Conservation (phyloP, 768 basidiomycete species). For the Lentinula raphanica region DNA sequence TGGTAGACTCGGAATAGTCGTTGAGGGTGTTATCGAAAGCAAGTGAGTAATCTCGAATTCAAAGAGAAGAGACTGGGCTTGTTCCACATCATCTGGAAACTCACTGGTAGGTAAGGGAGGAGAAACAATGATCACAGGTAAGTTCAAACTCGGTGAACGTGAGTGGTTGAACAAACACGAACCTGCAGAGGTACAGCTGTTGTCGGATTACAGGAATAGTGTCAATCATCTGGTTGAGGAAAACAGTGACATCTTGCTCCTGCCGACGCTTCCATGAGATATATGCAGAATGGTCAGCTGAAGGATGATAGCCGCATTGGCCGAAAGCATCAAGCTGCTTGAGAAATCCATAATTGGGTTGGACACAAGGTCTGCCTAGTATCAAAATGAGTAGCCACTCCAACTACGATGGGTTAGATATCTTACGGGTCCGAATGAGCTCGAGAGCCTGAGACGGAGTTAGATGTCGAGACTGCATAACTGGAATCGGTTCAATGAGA, state of each 20-base stretch:
- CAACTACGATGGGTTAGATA: not conserved
- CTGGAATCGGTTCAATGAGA: slow-evolving; percentile 21
- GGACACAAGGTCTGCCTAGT: slow-evolving; percentile 34
- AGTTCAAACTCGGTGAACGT: not conserved
- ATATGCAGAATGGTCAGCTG: slow-evolving; percentile 38
- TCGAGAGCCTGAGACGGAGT: slow-evolving; percentile 39
- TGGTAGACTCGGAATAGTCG: slow-evolving; percentile 28
- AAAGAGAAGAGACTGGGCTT: slow-evolving; percentile 43
- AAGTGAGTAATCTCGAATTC: slow-evolving; percentile 52
- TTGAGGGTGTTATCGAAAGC: slow-evolving; percentile 49
- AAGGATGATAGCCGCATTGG: slow-evolving; percentile 44
- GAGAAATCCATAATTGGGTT: slow-evolving; percentile 51
- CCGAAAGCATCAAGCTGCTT: slow-evolving; percentile 54
- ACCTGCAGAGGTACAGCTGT: slow-evolving; percentile 50
- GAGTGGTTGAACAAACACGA: slow-evolving; percentile 3
- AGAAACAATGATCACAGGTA: not conserved
- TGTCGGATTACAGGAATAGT: slow-evolving; percentile 47
- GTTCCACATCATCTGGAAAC: slow-evolving; percentile 48
- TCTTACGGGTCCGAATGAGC: slow-evolving; percentile 45
- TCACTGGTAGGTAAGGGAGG: slow-evolving; percentile 37
- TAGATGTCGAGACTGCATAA: slow-evolving; percentile 45
- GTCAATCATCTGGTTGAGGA: slow-evolving; percentile 46
- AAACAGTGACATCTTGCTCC: slow-evolving; percentile 46
- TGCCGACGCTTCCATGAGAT: slow-evolving; percentile 55
- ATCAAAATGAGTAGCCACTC: slow-evolving; percentile 8